These are phyloP conservation scores for Protomyces arabidopsidicola DNA, from an alignment of 1,139 yeast genomes.

Conservation along the genomic window DNA sequence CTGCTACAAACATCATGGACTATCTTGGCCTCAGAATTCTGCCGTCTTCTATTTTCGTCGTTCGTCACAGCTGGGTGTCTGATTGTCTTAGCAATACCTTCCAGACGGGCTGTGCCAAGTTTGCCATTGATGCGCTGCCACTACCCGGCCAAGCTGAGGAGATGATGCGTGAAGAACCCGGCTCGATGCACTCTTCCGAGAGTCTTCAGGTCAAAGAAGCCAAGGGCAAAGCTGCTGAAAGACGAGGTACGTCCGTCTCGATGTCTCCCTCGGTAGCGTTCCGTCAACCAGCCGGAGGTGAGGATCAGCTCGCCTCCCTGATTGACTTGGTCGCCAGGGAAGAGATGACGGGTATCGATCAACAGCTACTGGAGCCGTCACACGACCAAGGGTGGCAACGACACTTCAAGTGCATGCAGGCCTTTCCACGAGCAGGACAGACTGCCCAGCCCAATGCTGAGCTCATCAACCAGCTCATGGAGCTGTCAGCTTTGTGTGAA, in stretches of 20 bases:
- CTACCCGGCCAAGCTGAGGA: not conserved
- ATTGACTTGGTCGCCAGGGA: not conserved
- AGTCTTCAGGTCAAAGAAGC: not conserved
- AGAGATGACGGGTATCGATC: not conserved
- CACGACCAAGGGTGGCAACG: not conserved
- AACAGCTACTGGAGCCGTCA: not conserved
- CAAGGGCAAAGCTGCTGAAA: too few relatives aligned
- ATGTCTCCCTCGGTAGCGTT: not conserved
- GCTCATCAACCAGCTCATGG: constrained; percentile 29
- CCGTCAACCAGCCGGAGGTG: not conserved
- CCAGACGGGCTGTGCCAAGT: not conserved
- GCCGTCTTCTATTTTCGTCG: not conserved
- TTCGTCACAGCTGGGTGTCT: not conserved
- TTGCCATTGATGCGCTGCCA: not conserved
- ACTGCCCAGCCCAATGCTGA: not conserved
- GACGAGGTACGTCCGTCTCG: too few relatives aligned
- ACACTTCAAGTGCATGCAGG: constrained; percentile 6
- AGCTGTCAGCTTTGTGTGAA: constrained; percentile 43
- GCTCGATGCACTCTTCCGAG: not conserved
- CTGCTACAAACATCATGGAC: not conserved
- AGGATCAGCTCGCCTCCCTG: not conserved
- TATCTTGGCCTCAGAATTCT: not conserved
- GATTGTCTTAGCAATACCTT: not conserved
- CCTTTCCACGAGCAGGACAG: not conserved
- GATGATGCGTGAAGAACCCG: not conserved